Base-by-base conservation (phyloP, 108 stramenopile genomes). In the Skeletonema grethae region DNA sequence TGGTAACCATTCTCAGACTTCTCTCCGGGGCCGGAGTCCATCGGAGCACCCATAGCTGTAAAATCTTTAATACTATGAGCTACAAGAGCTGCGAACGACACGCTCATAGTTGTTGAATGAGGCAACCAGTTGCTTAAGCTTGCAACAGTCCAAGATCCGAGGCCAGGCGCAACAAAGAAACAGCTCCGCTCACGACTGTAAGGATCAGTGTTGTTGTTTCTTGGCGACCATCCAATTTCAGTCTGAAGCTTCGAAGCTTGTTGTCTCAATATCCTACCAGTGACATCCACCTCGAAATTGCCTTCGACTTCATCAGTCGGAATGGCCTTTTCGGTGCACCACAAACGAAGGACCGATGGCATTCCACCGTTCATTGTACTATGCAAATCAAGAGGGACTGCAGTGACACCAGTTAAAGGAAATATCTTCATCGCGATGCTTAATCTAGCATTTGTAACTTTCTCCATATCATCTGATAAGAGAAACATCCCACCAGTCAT, bases 401-500 rank as follows among this genome's bases (percentile, higher is more conserved):
- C 92, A 7, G 91, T 84, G 8, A 80, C 88, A 29, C 93, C 91
- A 9, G 90, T 93, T 64, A 94, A 79, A 46, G 94, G 94, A 46
- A 86, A 90, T 45, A 97, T 94, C 45, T 85, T 87, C 48, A 83
- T 86, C 41, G 89, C 79, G 35, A 94, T 86, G 35, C 69, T 80
- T 74, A 90, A 78, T 31, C 94, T 87, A 7, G 71, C 53, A 28
- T 55, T 60, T 43, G 75, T 82, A 10, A 97, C 84, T 73, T 91
- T 91, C 35, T 89, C 83, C 76, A 95, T 78, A 72, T 97, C 94
- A 82, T 95, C 96, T 3, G 92, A 94, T 36, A 95, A 32, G 3
- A 97, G 78, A 36, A 94, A 84, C 94, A 95, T 95, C 15, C 95
- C 95, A 55, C 97, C 93, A 24, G 92, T 94, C 94, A 97, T 90